Evolutionary conservation across 2,329 filamentous ascomycete species (phyloP).

Genomic region (Fusarium kyushuense): DNA sequence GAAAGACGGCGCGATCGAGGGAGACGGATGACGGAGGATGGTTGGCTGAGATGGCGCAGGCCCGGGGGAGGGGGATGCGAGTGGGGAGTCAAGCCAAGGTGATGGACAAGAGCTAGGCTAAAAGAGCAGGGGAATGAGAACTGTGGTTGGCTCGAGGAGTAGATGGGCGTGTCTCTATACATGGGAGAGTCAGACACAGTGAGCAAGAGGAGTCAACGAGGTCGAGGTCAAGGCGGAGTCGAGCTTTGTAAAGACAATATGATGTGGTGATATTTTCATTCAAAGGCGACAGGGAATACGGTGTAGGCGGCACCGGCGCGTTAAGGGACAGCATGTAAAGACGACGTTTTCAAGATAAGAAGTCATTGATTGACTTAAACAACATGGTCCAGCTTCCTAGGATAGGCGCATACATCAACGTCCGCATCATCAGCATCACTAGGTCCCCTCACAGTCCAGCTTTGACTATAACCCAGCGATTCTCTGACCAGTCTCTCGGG

Average conservation of each 20-base stretch:
- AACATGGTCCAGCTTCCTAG: constrained; percentile 9
- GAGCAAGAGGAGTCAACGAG: constrained; percentile 18
- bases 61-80: constrained; percentile 32
- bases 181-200: constrained; percentile 31
- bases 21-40: constrained; percentile 52
- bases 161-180: constrained; percentile 27
- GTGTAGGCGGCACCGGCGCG: constrained; percentile 27
- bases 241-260: constrained; percentile 19
- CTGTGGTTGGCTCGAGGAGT: constrained; percentile 28
- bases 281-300: constrained; percentile 3
- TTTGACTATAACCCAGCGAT: constrained; percentile 20
- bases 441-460: constrained; percentile 24
- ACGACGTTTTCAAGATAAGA: constrained; percentile 18
- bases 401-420: constrained; percentile 8
- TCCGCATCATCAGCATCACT: constrained; percentile 37
- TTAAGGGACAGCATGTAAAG: constrained; percentile 3
- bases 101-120: constrained; percentile 39
- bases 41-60: constrained; percentile 52
- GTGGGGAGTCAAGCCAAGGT: constrained; percentile 37
- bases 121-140: constrained; percentile 31
- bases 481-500: constrained; percentile 13
- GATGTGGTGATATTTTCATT: constrained; percentile 17
- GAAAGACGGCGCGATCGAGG: constrained; percentile 48
- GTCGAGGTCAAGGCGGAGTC: constrained; percentile 16
- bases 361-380: constrained; percentile 10